A percentile compares a stretch with the other conserved stretches of the same genome.
Conservation (phyloP, 2,329 filamentous ascomycete species). For the Coniella vitis region DNA sequence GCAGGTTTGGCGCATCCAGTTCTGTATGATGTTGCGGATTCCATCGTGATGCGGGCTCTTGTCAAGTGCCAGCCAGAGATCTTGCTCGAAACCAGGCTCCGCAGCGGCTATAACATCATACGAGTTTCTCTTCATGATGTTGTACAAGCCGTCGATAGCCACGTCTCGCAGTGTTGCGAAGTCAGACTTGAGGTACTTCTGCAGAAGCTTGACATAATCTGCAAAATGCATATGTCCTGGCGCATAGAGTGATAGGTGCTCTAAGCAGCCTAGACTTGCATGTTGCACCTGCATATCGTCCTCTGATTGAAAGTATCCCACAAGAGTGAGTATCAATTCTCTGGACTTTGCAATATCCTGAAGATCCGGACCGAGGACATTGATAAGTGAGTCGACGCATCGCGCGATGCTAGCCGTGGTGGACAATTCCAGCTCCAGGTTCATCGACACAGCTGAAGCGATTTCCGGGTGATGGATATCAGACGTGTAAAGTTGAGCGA, state of each 20-base stretch:
- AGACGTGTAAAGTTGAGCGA: slow-evolving; percentile 84
- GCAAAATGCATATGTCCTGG: slow-evolving; percentile 78
- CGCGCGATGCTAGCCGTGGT: slow-evolving; percentile 77
- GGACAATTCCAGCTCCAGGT: slow-evolving; percentile 78
- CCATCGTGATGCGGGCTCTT: slow-evolving; percentile 67
- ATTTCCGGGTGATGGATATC: slow-evolving; percentile 89
- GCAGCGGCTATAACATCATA: slow-evolving; percentile 73
- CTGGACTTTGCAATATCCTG: slow-evolving; percentile 89
- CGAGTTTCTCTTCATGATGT: slow-evolving; percentile 89
- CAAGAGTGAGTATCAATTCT: slow-evolving; percentile 81
- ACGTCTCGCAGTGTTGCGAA: slow-evolving; percentile 66
- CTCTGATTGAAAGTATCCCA: slow-evolving; percentile 75
- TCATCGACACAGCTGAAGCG: slow-evolving; percentile 73
- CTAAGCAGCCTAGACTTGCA: slow-evolving; percentile 74
- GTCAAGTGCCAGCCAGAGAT: slow-evolving; percentile 86
- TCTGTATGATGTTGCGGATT: slow-evolving; percentile 79
- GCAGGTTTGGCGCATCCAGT: slow-evolving; percentile 90
- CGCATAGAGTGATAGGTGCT: slow-evolving; percentile 88
- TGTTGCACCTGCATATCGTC: slow-evolving; percentile 63
- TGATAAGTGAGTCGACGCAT: slow-evolving; percentile 91
- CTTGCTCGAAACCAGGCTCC: slow-evolving; percentile 74
- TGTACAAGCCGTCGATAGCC: slow-evolving; percentile 83
- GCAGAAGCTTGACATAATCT: slow-evolving; percentile 76
- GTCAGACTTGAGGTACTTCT: slow-evolving; percentile 66
- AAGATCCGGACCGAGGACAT: slow-evolving; percentile 89